Evolutionary conservation across 805 yeast species (phyloP).

Genomic region (Martiniozyma abietophila): DNA sequence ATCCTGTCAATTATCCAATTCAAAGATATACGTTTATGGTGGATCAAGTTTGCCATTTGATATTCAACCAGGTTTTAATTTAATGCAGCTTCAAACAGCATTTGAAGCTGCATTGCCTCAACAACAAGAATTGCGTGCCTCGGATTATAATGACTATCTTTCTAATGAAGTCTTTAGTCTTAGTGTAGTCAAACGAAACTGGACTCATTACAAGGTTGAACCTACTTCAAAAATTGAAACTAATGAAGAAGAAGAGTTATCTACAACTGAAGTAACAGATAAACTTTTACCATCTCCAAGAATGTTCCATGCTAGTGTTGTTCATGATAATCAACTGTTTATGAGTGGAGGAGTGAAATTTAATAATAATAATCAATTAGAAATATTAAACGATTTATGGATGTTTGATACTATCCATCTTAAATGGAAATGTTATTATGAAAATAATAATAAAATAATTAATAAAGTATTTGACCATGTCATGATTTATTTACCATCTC

Average conservation of each 20-base stretch:
- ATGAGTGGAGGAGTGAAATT: slow-evolving; percentile 57
- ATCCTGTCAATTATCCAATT: slow-evolving; percentile 45
- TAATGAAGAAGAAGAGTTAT: not conserved
- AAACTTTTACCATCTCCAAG: slow-evolving; percentile 33
- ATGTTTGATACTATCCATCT: slow-evolving; percentile 43
- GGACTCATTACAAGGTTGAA: slow-evolving; percentile 37
- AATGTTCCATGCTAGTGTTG: slow-evolving; percentile 50
- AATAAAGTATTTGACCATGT: slow-evolving; percentile 43
- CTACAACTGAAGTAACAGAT: slow-evolving; percentile 4
- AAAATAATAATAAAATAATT: slow-evolving; percentile 22
- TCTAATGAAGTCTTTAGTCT: slow-evolving; percentile 58
- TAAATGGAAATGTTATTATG: slow-evolving; percentile 44
- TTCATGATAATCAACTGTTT: slow-evolving; percentile 41
- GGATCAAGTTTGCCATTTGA: slow-evolving; percentile 55
- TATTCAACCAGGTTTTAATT: slow-evolving; percentile 29
- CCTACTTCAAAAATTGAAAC: too few species aligned
- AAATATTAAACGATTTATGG: slow-evolving; percentile 62
- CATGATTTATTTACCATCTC: slow-evolving; percentile 32
- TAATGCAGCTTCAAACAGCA: slow-evolving; percentile 30
- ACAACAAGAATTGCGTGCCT: not conserved
- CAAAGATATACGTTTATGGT: slow-evolving; percentile 58
- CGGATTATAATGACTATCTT: slow-evolving; percentile 27
- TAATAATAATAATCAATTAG: slow-evolving; percentile 26
- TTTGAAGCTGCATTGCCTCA: slow-evolving; percentile 23
- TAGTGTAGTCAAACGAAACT: slow-evolving; percentile 46